Evolutionary conservation across 176 grass and related monocot genomes (phyloP).

Genomic region (Ensete ventricosum): DNA sequence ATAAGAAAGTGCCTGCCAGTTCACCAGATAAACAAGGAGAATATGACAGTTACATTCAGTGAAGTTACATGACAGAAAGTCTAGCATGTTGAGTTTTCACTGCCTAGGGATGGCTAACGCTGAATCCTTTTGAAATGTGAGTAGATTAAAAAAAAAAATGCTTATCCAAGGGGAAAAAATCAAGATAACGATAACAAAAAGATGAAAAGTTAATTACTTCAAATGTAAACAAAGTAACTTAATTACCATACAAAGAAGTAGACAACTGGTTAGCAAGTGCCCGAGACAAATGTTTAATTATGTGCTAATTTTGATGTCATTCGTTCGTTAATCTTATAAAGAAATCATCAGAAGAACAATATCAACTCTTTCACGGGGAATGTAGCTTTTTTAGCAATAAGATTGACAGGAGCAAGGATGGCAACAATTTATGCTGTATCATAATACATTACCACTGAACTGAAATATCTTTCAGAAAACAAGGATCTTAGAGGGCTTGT

Average conservation of each 20-base stretch:
- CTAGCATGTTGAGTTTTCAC: background rate
- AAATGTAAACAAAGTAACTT: background rate
- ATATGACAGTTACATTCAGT: background rate
- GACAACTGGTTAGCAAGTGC: no score
- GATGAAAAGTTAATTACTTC: background rate
- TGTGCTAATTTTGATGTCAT: no score
- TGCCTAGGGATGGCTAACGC: background rate
- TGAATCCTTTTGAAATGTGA: background rate
- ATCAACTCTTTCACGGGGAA: no score
- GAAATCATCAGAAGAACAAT: no score
- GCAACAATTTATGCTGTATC: no score
- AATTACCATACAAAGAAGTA: background rate
- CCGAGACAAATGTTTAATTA: no score
- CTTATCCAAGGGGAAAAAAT: background rate
- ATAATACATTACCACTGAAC: no score
- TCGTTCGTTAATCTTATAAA: no score
- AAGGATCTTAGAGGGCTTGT: no score
- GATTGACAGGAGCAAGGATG: no score
- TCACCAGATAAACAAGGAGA: background rate
- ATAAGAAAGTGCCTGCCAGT: conserved; percentile 73
- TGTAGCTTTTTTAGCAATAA: no score
- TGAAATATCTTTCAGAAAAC: no score
- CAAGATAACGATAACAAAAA: background rate
- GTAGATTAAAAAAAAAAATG: background rate
- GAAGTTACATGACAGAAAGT: background rate